Evolutionary conservation across 2,329 filamentous ascomycete species (phyloP).

Genomic region (Neurospora sp.): DNA sequence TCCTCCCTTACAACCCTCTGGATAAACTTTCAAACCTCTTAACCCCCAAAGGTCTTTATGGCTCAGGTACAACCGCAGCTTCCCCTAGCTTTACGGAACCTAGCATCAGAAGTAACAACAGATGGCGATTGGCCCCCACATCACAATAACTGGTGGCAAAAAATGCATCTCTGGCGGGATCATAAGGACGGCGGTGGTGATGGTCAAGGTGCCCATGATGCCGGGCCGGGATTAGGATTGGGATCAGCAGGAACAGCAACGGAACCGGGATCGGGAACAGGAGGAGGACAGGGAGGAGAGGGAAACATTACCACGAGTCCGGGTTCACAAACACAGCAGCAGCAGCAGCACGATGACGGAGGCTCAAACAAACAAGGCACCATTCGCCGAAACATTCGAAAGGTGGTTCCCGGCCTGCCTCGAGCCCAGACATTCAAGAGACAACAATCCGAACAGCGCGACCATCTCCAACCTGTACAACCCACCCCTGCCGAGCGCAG

Average conservation of each 20-base stretch:
- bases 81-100: background rate
- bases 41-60: background rate
- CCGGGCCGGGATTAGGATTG: background rate
- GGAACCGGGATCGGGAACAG: background rate
- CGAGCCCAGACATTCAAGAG: constrained; percentile 70
- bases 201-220: background rate
- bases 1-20: background rate
- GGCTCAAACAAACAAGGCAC: constrained; percentile 22
- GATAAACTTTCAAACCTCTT: background rate
- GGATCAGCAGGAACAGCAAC: background rate
- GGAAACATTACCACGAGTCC: background rate
- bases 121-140: background rate
- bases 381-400: constrained; percentile 37
- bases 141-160: background rate
- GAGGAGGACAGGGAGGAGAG: background rate
- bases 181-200: background rate
- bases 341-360: constrained; percentile 19
- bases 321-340: background rate
- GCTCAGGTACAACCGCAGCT: background rate
- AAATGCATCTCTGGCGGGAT: background rate
- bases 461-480: constrained; percentile 58
- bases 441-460: constrained; percentile 70
- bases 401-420: constrained; percentile 69
- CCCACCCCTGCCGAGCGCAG: constrained; percentile 58
- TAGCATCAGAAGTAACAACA: background rate